A percentile compares a stretch with the other conserved stretches of the same genome.
phyloP scores from a whole-genome alignment of 371 early-diverging fungal species.

The Dichotomocladium elegans region DNA sequence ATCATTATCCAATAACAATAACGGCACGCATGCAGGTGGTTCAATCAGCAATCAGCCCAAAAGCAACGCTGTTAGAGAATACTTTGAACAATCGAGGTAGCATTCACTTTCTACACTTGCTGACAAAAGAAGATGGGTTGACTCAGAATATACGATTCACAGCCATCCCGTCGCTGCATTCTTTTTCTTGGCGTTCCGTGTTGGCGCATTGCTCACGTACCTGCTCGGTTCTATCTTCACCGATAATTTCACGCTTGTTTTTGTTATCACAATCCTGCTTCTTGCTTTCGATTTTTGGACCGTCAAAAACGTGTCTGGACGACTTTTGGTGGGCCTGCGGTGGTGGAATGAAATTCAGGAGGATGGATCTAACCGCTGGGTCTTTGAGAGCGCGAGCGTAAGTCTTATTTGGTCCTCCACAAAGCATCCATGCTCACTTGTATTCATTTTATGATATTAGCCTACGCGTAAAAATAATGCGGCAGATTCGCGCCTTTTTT shows the following conservation, averaged over 20 bases:
- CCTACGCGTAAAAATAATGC: constrained; percentile 72
- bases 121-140: background rate
- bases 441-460: constrained; percentile 14
- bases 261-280: constrained; percentile 85
- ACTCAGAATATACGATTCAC: background rate
- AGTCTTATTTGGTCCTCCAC: constrained; percentile 12
- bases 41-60: background rate
- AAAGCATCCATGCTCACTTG: background rate
- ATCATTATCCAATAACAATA: background rate
- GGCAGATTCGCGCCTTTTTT: constrained; percentile 88
- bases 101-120: background rate
- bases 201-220: constrained; percentile 77
- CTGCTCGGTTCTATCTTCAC: constrained; percentile 75
- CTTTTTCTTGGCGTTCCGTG: constrained; percentile 87
- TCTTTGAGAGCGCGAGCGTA: constrained; percentile 91
- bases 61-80: constrained; percentile 27
- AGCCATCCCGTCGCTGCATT: constrained; percentile 91
- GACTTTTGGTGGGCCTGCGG: constrained; percentile 91
- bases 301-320: constrained; percentile 95
- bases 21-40: background rate
- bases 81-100: constrained; percentile 46
- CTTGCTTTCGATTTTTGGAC: constrained; percentile 98
- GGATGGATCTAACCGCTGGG: constrained; percentile 91
- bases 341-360: constrained; percentile 98
- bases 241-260: constrained; percentile 84